Evolutionary conservation across 2,329 filamentous ascomycete species (phyloP).

Genomic region (Xylaria sp.): DNA sequence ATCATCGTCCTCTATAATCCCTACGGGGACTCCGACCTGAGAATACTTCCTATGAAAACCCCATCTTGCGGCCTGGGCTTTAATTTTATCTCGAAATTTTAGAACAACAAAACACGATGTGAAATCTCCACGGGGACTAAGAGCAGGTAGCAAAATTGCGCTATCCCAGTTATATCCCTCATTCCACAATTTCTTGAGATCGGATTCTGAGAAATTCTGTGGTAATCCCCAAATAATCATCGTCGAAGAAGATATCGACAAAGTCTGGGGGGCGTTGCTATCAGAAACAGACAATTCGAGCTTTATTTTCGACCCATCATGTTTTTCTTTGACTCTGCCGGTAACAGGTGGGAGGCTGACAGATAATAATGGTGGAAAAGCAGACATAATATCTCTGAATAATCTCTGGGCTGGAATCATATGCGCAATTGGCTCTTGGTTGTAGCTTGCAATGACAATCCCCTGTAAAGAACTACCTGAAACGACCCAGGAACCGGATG

Average conservation of each 20-base stretch:
- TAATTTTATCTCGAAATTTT: neutral
- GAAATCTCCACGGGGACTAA: neutral
- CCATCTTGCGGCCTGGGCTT: no score
- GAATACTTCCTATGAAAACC: no score
- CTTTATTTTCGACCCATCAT: neutral
- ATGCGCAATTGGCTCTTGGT: neutral
- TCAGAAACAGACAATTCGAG: neutral
- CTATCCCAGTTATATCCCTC: neutral
- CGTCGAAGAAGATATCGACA: neutral
- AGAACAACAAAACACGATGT: neutral
- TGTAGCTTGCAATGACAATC: neutral
- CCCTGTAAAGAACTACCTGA: neutral
- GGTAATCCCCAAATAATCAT: neutral
- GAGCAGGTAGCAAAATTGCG: neutral
- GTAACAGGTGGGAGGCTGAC: neutral
- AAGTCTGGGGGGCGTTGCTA: neutral
- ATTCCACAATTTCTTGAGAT: neutral
- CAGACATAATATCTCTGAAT: neutral
- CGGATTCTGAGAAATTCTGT: neutral
- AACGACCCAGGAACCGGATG: neutral
- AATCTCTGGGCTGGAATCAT: neutral
- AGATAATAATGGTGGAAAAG: neutral
- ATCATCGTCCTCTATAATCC: neutral
- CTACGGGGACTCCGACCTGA: no score
- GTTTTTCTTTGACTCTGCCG: neutral